Percentiles rank a stretch among this genome's conserved stretches.
phyloP scores from a whole-genome alignment of 352 stramenopile species.

The Halophytophthora polymorphica region DNA sequence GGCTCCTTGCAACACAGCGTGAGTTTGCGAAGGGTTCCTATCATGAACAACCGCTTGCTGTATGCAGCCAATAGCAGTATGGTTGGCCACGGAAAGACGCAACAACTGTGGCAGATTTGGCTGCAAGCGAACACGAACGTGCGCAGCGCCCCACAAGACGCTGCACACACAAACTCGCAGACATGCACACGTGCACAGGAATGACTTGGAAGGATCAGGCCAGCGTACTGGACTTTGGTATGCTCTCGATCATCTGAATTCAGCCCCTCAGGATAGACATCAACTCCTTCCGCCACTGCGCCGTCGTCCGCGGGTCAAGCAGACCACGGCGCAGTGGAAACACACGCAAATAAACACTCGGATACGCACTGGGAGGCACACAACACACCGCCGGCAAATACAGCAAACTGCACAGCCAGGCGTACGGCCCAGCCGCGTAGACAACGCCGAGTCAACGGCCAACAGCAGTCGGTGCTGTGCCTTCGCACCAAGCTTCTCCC shows the following conservation, averaged over 20 bases:
- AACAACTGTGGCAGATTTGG: slow-evolving; percentile 88
- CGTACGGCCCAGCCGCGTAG: too few relatives aligned
- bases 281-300: slow-evolving; percentile 42
- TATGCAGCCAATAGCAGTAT: slow-evolving; percentile 88
- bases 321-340: background rate
- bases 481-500: too few relatives aligned
- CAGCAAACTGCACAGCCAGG: background rate
- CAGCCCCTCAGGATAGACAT: slow-evolving; percentile 87
- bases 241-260: slow-evolving; percentile 72
- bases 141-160: background rate
- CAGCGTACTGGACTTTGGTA: slow-evolving; percentile 81
- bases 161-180: slow-evolving; percentile 2
- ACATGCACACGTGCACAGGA: background rate
- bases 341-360: slow-evolving; percentile 1
- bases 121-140: slow-evolving; percentile 36
- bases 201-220: slow-evolving; percentile 66
- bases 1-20: slow-evolving; percentile 78
- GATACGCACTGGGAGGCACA: too few relatives aligned
- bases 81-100: slow-evolving; percentile 58
- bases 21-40: slow-evolving; percentile 85
- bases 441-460: too few relatives aligned
- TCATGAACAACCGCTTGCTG: slow-evolving; percentile 87
- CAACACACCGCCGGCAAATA: background rate
- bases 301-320: too few relatives aligned
- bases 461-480: too few relatives aligned